These are phyloP conservation scores for Diaporthe amygdali DNA, from an alignment of 2,329 filamentous ascomycete species.

Conservation along the genomic window DNA sequence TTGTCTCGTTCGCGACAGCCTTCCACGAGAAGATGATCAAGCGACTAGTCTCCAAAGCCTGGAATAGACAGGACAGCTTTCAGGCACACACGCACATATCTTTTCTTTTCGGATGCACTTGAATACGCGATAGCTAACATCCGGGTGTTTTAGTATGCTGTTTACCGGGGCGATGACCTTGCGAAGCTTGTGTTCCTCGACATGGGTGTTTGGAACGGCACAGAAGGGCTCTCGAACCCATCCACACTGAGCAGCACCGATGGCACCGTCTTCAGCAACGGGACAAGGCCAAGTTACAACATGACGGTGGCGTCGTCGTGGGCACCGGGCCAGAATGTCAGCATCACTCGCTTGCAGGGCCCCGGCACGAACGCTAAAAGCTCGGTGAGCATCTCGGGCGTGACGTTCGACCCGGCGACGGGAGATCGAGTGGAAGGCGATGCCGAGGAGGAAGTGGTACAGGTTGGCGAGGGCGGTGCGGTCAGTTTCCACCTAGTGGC, in stretches of 20 bases:
- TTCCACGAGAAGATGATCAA: neutral
- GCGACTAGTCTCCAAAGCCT: neutral
- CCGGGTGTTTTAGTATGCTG: constrained; percentile 29
- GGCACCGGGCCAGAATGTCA: constrained; percentile 30
- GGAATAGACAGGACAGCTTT: neutral
- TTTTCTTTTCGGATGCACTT: neutral
- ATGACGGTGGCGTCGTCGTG: constrained; percentile 37
- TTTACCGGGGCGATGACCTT: constrained; percentile 32
- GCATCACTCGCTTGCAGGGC: constrained; percentile 33
- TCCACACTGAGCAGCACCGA: constrained; percentile 36
- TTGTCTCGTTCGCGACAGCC: neutral
- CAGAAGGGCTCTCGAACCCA: constrained; percentile 38
- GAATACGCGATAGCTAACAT: neutral
- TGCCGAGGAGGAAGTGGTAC: constrained; percentile 29
- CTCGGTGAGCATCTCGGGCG: constrained; percentile 36
- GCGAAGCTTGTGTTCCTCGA: constrained; percentile 41
- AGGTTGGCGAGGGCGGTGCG: constrained; percentile 33
- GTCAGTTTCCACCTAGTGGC: constrained; percentile 32
- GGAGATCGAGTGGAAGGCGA: constrained; percentile 29
- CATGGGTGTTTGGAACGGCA: constrained; percentile 43
- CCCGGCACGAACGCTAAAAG: constrained; percentile 43
- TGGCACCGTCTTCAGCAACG: constrained; percentile 35
- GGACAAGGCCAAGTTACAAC: constrained; percentile 32
- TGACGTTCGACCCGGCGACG: constrained; percentile 35
- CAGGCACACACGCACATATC: neutral